A percentile compares a stretch with the other conserved stretches of the same genome.
Conservation (phyloP, 768 basidiomycete genomes). For the Collybia nuda region DNA sequence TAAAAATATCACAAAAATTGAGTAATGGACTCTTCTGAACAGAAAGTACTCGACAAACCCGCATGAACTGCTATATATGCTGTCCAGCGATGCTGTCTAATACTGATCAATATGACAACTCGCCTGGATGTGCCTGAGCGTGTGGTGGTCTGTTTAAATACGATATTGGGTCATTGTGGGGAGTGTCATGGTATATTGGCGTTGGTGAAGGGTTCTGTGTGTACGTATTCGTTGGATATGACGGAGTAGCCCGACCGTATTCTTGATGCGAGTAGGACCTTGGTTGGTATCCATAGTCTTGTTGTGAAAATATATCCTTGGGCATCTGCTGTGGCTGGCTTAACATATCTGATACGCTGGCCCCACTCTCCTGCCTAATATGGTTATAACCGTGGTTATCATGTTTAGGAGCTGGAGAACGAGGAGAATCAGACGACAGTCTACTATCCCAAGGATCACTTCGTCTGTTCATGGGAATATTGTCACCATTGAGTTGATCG, state of each 20-base stretch:
- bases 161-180: not conserved
- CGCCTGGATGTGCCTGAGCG: not conserved
- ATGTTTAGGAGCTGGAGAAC: conserved; percentile 16
- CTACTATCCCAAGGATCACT: conserved; percentile 72
- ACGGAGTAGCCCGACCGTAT: conserved; percentile 15
- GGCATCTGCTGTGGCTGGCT: conserved; percentile 47
- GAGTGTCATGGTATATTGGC: not conserved
- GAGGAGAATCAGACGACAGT: conserved; percentile 40
- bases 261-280: conserved; percentile 30
- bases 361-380: conserved; percentile 50
- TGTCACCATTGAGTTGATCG: conserved; percentile 69
- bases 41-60: not conserved
- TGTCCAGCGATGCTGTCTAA: not conserved
- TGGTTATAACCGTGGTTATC: conserved; percentile 42
- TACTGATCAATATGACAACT: not conserved
- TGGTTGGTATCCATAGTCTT: conserved; percentile 27
- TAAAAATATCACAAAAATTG: not conserved
- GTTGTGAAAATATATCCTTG: conserved; percentile 37
- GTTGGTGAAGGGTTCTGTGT: not conserved
- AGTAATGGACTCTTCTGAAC: not conserved
- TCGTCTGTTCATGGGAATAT: conserved; percentile 62
- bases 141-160: not conserved
- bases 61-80: not conserved
- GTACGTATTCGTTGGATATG: conserved; percentile 7
- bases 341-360: conserved; percentile 56